Percentiles rank a stretch among this genome's conserved stretches.
Evolutionary conservation across 2,329 filamentous ascomycete species (phyloP).

Genomic region (Aspergillus fumigatiaffinis): DNA sequence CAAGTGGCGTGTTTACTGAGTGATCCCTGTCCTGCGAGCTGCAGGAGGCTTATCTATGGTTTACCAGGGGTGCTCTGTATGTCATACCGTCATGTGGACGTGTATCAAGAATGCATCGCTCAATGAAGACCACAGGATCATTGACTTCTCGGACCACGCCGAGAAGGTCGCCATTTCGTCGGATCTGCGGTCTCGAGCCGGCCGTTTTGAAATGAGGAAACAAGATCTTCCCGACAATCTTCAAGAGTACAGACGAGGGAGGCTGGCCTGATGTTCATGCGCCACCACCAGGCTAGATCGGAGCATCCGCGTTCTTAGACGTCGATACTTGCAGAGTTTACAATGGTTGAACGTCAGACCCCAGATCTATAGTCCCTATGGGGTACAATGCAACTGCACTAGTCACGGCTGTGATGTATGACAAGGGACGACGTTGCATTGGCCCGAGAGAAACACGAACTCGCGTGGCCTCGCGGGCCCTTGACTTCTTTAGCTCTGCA

Average conservation of each 20-base stretch:
- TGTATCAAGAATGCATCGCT: background rate
- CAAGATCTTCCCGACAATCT: background rate
- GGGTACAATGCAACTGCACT: background rate
- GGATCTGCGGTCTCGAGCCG: background rate
- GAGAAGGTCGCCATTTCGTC: background rate
- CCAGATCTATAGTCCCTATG: background rate
- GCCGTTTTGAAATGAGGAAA: background rate
- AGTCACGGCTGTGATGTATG: background rate
- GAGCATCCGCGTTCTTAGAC: background rate
- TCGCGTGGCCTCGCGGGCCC: background rate
- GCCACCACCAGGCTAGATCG: background rate
- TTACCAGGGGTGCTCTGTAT: background rate
- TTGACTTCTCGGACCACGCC: background rate
- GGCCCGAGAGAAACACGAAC: background rate
- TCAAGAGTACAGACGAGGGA: background rate
- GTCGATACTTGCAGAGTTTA: background rate
- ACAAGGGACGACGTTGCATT: background rate
- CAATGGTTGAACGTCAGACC: background rate
- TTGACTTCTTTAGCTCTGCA: background rate
- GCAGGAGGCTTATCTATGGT: background rate
- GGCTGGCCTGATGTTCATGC: too few relatives aligned
- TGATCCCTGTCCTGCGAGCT: background rate
- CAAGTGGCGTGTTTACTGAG: background rate
- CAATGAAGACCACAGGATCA: background rate
- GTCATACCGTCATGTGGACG: background rate